These are phyloP conservation scores for Aspergillus sp. DNA, from an alignment of 2,329 filamentous ascomycete genomes.

Conservation along the genomic window DNA sequence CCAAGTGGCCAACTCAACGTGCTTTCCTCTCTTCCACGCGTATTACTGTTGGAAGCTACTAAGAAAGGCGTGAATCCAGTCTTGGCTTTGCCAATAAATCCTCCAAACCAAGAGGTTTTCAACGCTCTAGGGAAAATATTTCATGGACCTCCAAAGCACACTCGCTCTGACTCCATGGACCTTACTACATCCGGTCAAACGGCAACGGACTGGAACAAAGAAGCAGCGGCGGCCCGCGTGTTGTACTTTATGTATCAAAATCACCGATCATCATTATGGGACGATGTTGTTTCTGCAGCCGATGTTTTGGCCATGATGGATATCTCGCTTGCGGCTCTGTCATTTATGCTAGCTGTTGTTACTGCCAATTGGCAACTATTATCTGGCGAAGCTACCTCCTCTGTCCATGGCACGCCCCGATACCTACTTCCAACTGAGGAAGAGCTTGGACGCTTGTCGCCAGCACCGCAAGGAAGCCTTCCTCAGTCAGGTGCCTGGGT, in stretches of 20 bases:
- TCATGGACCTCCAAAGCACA: slow-evolving; percentile 48
- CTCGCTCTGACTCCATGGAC: slow-evolving; percentile 28
- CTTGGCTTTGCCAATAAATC: slow-evolving; percentile 51
- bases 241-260: slow-evolving; percentile 57
- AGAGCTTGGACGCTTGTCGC: slow-evolving; percentile 36
- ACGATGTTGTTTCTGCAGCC: slow-evolving; percentile 53
- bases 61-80: slow-evolving; percentile 45
- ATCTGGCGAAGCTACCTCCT: slow-evolving; percentile 27
- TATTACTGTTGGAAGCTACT: slow-evolving; percentile 49
- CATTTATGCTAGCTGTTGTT: slow-evolving; percentile 53
- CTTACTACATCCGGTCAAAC: slow-evolving; percentile 33
- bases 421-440: slow-evolving; percentile 44
- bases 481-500: slow-evolving; percentile 50
- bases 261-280: slow-evolving; percentile 53
- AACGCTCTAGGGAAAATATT: slow-evolving; percentile 57
- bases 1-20: slow-evolving; percentile 57
- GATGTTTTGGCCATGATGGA: slow-evolving; percentile 59
- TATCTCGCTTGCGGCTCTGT: slow-evolving; percentile 55
- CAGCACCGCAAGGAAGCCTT: slow-evolving; percentile 35
- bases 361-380: slow-evolving; percentile 55
- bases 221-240: slow-evolving; percentile 54
- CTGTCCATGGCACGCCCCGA: slow-evolving; percentile 22
- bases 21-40: slow-evolving; percentile 57
- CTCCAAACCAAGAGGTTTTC: slow-evolving; percentile 54
- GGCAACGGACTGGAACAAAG: slow-evolving; percentile 42